Percentiles rank a stretch among this genome's conserved stretches.
Conservation (phyloP, 2,329 filamentous ascomycete genomes). For the Orbilia brochopaga region DNA sequence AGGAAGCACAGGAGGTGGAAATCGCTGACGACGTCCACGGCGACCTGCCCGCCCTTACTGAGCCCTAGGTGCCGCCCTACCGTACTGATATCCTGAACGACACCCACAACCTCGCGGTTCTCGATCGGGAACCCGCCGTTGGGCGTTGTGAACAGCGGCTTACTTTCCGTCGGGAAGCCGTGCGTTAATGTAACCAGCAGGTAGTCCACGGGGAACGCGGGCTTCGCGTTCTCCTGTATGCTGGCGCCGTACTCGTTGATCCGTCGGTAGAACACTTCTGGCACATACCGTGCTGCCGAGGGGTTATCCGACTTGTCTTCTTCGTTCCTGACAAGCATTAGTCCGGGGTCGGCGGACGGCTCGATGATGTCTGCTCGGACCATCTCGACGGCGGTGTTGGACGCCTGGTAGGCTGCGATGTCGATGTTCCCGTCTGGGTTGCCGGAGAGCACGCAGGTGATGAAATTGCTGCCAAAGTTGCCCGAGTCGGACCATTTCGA, state of each 20-base stretch:
- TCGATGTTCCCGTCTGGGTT: conserved; percentile 87
- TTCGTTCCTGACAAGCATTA: conserved; percentile 94
- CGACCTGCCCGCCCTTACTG: conserved; percentile 66
- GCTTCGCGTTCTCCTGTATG: conserved; percentile 96
- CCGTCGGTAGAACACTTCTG: conserved; percentile 92
- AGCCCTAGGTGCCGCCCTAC: conserved; percentile 73
- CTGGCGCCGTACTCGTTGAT: conserved; percentile 97
- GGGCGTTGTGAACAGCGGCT: conserved; percentile 73
- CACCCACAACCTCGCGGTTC: conserved; percentile 84
- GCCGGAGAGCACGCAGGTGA: conserved; percentile 93
- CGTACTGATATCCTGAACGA: conserved; percentile 77
- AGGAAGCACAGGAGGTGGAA: conserved; percentile 94
- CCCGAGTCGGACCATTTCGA: conserved; percentile 98
- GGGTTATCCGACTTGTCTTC: conserved; percentile 75
- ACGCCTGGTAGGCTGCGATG: conserved; percentile 91
- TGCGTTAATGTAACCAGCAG: conserved; percentile 94
- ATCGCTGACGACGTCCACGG: conserved; percentile 77
- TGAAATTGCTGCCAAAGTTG: conserved; percentile 92
- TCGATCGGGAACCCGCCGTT: conserved; percentile 80
- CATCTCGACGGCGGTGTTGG: conserved; percentile 96
- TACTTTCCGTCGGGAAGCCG: conserved; percentile 83
- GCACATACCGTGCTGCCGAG: conserved; percentile 83
- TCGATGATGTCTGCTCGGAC: conserved; percentile 92
- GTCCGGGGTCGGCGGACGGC: conserved; percentile 86
- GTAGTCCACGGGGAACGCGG: conserved; percentile 94